Base-by-base conservation (phyloP, 2,329 filamentous ascomycete species). In the Clarireedia monteithiana region DNA sequence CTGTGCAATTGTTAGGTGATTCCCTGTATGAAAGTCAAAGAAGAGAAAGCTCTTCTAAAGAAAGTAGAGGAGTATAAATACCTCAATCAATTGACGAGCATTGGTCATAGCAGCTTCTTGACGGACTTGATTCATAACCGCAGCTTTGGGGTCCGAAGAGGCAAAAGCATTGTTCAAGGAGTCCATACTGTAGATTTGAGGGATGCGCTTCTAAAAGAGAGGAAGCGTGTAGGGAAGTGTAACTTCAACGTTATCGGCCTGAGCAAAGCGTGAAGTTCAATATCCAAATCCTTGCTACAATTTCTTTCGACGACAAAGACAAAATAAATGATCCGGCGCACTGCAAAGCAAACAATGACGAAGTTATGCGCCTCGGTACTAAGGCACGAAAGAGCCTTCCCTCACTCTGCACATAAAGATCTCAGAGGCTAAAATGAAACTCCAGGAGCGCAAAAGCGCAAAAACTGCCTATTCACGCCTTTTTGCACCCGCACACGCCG, bases 1-100 rank as follows among this genome's bases (percentile, higher is more conserved):
- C 85, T 90, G 59, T 44, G 12, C 15, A 47, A 20, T 26, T n/a
- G 2, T 80, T 79, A 62, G 75, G 73, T 36, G 75, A 68, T 62
- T 75, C 75, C 15, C 61, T 74, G 40, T 76, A 79, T 66, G 67
- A 77, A 17, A 75, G 2, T 7, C 4, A 36, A 14, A 20, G 23
- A 17, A 26, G 12, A 14, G 14, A 6, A 7, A 39, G 10, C 6
- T 5, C 15, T 9, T 17, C 15, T 40, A 9, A 2, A 12, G 15
- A 27, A 15, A n/a, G 5, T 20, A 27, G 14, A 7, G n/a, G 17
- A 5, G 7, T 4, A 12, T 34, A 67, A 75, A 54, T 75, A 88
- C 86, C 72, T 86, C 80, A 66, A 91, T 88, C 65, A 91, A 75
- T 62, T 78, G 76, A 61, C 82, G 80, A 47, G 85, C 86, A 66